phyloP scores from a whole-genome alignment of 768 basidiomycete species.

The Inosperma sp. region DNA sequence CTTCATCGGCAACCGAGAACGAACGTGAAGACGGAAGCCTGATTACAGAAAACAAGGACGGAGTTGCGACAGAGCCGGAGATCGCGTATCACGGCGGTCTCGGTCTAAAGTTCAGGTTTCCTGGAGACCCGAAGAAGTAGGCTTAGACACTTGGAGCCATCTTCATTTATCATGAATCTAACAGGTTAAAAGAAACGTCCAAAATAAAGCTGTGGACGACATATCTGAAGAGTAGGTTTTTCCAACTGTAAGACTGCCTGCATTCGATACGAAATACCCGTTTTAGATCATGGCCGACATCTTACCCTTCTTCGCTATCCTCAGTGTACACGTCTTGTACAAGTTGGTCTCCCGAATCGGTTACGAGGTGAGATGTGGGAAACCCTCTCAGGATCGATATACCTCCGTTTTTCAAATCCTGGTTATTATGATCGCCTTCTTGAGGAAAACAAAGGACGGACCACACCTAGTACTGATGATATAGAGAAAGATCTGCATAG shows the following conservation, averaged over 20 bases:
- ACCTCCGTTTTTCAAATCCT: conserved; percentile 82
- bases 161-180: neutral
- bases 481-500: conserved; percentile 98
- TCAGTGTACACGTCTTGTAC: conserved; percentile 93
- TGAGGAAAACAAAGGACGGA: conserved; percentile 70
- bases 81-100: conserved; percentile 71
- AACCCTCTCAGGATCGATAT: conserved; percentile 89
- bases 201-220: conserved; percentile 95
- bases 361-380: conserved; percentile 99
- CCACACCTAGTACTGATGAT: conserved; percentile 89
- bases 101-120: conserved; percentile 81
- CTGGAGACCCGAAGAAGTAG: conserved; percentile 89
- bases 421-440: conserved; percentile 76
- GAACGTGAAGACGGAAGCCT: conserved; percentile 68
- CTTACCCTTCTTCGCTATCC: conserved; percentile 95
- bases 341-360: conserved; percentile 93
- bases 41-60: conserved; percentile 48
- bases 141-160: conserved; percentile 21
- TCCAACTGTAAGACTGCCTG: neutral
- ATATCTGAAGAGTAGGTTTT: conserved; percentile 67
- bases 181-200: conserved; percentile 79
- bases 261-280: conserved; percentile 12
- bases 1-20: conserved; percentile 53
- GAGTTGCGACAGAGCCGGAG: conserved; percentile 35
- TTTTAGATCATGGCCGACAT: conserved; percentile 91